These are phyloP conservation scores for Populus deltoides DNA, from an alignment of 345 rosid genomes.

Conservation along the genomic window DNA sequence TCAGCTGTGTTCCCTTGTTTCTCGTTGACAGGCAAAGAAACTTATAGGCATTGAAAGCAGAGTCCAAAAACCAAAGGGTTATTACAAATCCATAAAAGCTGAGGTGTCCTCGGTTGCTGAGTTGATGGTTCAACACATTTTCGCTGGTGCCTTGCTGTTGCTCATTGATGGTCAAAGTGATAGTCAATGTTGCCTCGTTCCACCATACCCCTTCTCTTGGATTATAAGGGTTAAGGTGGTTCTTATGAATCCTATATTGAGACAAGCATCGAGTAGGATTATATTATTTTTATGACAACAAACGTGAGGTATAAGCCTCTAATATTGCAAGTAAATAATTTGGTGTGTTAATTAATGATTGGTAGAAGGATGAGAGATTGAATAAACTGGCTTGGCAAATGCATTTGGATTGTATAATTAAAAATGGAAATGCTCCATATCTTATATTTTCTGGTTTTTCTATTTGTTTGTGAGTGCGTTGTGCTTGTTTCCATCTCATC, in stretches of 20 bases:
- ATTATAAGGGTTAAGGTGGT: neutral
- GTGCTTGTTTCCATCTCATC: neutral
- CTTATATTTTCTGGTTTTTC: too few relatives aligned
- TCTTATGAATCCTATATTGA: conserved; percentile 4
- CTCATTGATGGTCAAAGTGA: neutral
- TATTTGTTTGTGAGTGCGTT: neutral
- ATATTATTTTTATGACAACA: conserved; percentile 1
- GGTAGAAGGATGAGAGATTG: neutral
- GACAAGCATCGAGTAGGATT: neutral
- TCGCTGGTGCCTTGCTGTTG: neutral
- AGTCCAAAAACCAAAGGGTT: neutral
- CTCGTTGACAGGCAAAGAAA: conserved; percentile 39
- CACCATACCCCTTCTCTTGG: neutral
- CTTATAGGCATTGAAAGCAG: neutral
- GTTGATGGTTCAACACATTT: neutral
- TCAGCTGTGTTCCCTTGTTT: conserved; percentile 15
- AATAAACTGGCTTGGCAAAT: neutral
- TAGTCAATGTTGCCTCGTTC: neutral
- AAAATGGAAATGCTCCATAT: neutral
- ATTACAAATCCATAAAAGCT: neutral
- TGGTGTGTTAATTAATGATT: neutral
- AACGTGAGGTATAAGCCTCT: conserved; percentile 3
- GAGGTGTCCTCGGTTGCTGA: neutral
- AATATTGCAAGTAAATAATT: neutral
- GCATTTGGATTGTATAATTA: neutral